phyloP scores from a whole-genome alignment of 495 filamentous ascomycete species.

The Neohortaea acidophila region DNA sequence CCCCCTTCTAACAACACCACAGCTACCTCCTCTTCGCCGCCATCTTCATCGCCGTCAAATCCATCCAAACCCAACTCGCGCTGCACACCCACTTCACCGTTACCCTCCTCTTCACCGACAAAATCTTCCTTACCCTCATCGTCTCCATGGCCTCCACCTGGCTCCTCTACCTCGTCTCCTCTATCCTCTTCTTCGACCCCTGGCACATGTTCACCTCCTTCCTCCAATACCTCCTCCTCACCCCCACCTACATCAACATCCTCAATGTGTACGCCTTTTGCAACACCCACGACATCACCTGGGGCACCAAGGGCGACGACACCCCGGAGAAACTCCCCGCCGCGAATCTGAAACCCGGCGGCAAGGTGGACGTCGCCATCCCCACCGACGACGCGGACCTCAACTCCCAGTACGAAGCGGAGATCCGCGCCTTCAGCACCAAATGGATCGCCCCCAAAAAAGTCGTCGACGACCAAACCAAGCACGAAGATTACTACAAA shows the following conservation, averaged over 20 bases:
- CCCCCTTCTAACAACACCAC: constrained; percentile 10
- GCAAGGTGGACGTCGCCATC: constrained; percentile 85
- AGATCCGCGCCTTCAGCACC: constrained; percentile 54
- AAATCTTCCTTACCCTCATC: constrained; percentile 84
- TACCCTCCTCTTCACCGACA: constrained; percentile 62
- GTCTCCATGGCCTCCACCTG: constrained; percentile 86
- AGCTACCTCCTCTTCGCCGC: constrained; percentile 90
- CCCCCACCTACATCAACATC: constrained; percentile 89
- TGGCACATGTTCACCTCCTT: constrained; percentile 98
- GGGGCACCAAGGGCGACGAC: constrained; percentile 93
- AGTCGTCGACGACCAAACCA: constrained; percentile 47
- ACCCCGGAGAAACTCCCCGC: constrained; percentile 68
- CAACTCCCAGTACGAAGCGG: constrained; percentile 85
- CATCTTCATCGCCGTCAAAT: constrained; percentile 82
- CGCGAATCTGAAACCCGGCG: constrained; percentile 71
- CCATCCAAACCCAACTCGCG: constrained; percentile 52
- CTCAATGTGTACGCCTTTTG: constrained; percentile 97
- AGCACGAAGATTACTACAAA: constrained; percentile 96
- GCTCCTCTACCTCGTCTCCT: constrained; percentile 81
- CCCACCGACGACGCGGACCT: constrained; percentile 75
- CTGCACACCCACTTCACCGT: constrained; percentile 43
- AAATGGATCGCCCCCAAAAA: constrained; percentile 54
- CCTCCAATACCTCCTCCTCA: constrained; percentile 90
- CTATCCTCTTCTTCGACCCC: constrained; percentile 91
- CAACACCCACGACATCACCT: constrained; percentile 94